Conservation (phyloP, 1,139 yeast species). For the Ogataea hybrid region DNA sequence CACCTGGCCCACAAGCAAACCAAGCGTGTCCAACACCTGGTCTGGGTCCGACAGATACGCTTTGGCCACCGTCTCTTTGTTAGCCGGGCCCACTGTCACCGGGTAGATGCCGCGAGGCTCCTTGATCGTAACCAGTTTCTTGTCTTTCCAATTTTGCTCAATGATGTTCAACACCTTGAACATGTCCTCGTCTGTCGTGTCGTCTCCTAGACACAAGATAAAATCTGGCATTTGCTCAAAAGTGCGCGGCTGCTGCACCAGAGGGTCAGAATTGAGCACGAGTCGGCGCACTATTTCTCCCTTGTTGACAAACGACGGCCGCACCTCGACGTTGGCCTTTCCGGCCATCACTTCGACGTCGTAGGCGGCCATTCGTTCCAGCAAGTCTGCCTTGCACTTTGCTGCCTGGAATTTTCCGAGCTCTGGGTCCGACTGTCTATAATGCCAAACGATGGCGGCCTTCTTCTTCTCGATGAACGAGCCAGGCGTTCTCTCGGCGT, state of each 20-base stretch:
- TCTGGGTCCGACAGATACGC: constrained; percentile 85
- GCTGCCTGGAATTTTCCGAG: constrained; percentile 85
- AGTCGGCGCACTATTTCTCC: constrained; percentile 92
- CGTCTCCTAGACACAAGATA: too few relatives aligned
- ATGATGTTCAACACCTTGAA: constrained; percentile 67
- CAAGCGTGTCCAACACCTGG: constrained; percentile 83
- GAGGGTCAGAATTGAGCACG: constrained; percentile 52
- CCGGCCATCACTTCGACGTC: constrained; percentile 98
- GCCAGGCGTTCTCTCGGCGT: constrained; percentile 89
- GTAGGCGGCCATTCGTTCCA: constrained; percentile 56
- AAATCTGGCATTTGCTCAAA: constrained; percentile 70
- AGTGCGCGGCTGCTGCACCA: constrained; percentile 37
- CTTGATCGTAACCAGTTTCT: too few relatives aligned
- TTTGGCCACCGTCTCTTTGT: constrained; percentile 83
- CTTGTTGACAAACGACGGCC: constrained; percentile 91
- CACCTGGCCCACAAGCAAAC: constrained; percentile 72
- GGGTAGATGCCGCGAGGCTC: constrained; percentile 73
- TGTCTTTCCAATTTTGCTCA: constrained; percentile 44
- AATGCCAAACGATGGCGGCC: constrained; percentile 98
- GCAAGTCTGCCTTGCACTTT: constrained; percentile 64
- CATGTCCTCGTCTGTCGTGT: constrained; percentile 97
- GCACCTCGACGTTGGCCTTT: constrained; percentile 93
- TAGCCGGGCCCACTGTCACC: constrained; percentile 93
- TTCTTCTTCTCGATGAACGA: constrained; percentile 82
- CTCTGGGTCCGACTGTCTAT: constrained; percentile 91